Conservation (phyloP, 2,329 filamentous ascomycete species). For the Colletotrichum gloeosporioides region DNA sequence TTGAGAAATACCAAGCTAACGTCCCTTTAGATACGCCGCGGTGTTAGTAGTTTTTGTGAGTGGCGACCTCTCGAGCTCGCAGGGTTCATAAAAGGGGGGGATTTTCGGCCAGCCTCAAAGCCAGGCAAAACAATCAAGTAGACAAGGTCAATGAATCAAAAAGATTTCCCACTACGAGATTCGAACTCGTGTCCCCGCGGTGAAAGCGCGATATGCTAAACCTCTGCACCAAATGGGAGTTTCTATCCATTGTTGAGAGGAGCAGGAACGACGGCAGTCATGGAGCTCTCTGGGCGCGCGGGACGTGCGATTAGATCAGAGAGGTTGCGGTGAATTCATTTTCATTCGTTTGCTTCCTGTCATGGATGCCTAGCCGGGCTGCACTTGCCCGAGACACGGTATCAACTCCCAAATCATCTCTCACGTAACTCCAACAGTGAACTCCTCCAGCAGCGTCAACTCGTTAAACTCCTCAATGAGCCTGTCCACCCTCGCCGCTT, state of each 20-base stretch:
- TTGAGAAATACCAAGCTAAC: neutral
- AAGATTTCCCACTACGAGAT: neutral
- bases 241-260: neutral
- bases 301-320: neutral
- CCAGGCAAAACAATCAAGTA: neutral
- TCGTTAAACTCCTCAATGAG: constrained; percentile 37
- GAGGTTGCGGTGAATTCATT: neutral
- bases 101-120: neutral
- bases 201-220: neutral
- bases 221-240: neutral
- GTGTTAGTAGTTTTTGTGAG: constrained; percentile 21
- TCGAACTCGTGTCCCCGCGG: neutral
- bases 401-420: neutral
- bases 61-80: neutral
- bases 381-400: neutral
- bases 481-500: constrained; percentile 35
- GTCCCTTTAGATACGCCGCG: neutral
- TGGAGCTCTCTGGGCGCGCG: neutral
- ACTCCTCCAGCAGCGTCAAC: constrained; percentile 11
- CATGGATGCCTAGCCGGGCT: neutral
- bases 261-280: neutral
- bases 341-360: neutral
- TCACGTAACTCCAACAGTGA: constrained; percentile 10
- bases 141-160: neutral
- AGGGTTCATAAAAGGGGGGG: too few relatives aligned